These are phyloP conservation scores for Globisporangium cederbergense DNA, from an alignment of 352 stramenopile species.

Conservation along the genomic window DNA sequence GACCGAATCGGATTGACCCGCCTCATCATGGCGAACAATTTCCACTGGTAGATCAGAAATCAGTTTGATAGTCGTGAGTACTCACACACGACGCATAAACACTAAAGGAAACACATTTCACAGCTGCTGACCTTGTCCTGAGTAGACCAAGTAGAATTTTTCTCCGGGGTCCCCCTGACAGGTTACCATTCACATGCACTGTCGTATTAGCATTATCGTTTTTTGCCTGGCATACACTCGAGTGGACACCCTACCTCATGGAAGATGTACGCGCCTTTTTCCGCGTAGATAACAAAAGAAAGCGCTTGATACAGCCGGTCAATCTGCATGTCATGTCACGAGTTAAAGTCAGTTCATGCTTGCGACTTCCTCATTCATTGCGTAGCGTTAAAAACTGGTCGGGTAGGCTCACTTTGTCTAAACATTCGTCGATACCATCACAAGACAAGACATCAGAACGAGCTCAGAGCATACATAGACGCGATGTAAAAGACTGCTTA, in stretches of 20 bases:
- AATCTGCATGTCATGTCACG: slow-evolving; percentile 27
- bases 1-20: slow-evolving; percentile 3
- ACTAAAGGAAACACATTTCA: neutral
- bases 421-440: neutral
- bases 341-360: neutral
- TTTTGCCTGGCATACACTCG: neutral
- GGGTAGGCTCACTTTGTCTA: slow-evolving; percentile 32
- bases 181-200: neutral
- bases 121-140: slow-evolving; percentile 53
- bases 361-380: neutral
- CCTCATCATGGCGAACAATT: slow-evolving; percentile 34
- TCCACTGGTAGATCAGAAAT: slow-evolving; percentile 34
- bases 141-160: slow-evolving; percentile 78
- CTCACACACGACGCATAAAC: neutral
- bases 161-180: slow-evolving; percentile 65
- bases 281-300: slow-evolving; percentile 36
- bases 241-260: slow-evolving; percentile 31
- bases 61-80: neutral
- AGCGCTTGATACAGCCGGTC: slow-evolving; percentile 79
- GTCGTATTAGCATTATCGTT: neutral
- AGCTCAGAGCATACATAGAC: neutral
- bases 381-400: neutral
- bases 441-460: slow-evolving; percentile 4
- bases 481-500: slow-evolving; percentile 22
- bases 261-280: slow-evolving; percentile 59